Conservation (phyloP, 2,329 filamentous ascomycete genomes). For the Volutella citrinella region DNA sequence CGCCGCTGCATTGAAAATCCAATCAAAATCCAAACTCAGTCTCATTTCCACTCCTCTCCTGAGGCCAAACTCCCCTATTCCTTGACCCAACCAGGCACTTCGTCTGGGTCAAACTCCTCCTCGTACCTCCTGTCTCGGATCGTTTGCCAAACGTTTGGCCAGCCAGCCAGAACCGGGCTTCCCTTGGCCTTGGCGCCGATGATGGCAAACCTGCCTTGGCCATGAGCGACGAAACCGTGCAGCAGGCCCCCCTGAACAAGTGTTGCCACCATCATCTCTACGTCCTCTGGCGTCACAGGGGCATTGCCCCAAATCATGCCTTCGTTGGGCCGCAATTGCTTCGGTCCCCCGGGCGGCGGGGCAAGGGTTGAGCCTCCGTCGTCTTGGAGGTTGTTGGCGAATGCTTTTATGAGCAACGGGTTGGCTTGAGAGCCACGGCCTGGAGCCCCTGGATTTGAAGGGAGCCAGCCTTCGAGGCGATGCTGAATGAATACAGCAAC, state of each 20-base stretch:
- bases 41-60: not conserved
- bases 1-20: not conserved
- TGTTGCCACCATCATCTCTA: slow-evolving; percentile 75
- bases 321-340: slow-evolving; percentile 52
- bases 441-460: slow-evolving; percentile 31
- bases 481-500: slow-evolving; percentile 65
- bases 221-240: slow-evolving; percentile 80
- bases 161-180: slow-evolving; percentile 66
- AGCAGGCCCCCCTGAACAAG: slow-evolving; percentile 79
- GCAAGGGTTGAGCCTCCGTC: slow-evolving; percentile 40
- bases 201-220: slow-evolving; percentile 74
- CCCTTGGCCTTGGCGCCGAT: slow-evolving; percentile 69
- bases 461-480: slow-evolving; percentile 56
- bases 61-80: slow-evolving; percentile 17
- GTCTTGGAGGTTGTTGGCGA: slow-evolving; percentile 43
- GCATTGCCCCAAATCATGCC: slow-evolving; percentile 64
- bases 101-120: slow-evolving; percentile 58
- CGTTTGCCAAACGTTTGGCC: slow-evolving; percentile 70
- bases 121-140: slow-evolving; percentile 59
- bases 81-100: slow-evolving; percentile 75
- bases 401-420: slow-evolving; percentile 49
- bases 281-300: slow-evolving; percentile 55
- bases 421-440: slow-evolving; percentile 43
- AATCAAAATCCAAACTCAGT: not conserved
- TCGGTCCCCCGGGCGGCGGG: slow-evolving; percentile 45